phyloP scores from a whole-genome alignment of 192 early-diverging fungal genomes.

The Glomus cerebriforme region DNA sequence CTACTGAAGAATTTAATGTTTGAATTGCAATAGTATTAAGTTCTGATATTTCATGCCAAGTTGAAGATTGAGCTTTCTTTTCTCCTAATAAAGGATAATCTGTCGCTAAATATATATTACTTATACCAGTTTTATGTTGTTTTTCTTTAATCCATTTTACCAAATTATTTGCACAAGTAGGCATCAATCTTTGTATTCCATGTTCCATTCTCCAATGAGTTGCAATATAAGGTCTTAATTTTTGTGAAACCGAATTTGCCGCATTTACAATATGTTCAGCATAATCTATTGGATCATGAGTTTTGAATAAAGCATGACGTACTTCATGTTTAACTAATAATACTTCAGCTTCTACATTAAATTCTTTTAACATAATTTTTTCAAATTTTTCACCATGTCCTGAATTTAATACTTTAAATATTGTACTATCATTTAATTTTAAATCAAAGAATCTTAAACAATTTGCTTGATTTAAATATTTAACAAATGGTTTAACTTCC shows the following conservation, averaged over 20 bases:
- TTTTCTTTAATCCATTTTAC: background rate
- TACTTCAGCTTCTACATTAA: background rate
- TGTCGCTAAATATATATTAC: constrained; percentile 31
- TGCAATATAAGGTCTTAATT: background rate
- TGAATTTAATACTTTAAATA: background rate
- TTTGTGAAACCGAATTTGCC: background rate
- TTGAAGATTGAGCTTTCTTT: background rate
- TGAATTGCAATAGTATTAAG: background rate
- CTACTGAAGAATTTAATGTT: background rate
- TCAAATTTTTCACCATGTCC: background rate
- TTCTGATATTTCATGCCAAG: background rate
- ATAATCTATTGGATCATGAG: background rate
- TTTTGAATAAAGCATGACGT: background rate
- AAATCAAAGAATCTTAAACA: background rate
- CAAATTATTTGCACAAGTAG: background rate
- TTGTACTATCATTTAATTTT: background rate
- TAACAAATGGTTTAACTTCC: background rate
- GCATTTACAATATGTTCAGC: background rate
- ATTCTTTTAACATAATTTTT: background rate
- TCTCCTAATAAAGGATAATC: constrained; percentile 23
- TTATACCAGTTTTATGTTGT: background rate
- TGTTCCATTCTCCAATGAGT: constrained; percentile 26
- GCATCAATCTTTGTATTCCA: background rate
- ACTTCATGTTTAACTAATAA: background rate
- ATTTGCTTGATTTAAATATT: background rate